These are phyloP conservation scores for Trametes sanguinea DNA, from an alignment of 768 basidiomycete genomes.

Conservation along the genomic window DNA sequence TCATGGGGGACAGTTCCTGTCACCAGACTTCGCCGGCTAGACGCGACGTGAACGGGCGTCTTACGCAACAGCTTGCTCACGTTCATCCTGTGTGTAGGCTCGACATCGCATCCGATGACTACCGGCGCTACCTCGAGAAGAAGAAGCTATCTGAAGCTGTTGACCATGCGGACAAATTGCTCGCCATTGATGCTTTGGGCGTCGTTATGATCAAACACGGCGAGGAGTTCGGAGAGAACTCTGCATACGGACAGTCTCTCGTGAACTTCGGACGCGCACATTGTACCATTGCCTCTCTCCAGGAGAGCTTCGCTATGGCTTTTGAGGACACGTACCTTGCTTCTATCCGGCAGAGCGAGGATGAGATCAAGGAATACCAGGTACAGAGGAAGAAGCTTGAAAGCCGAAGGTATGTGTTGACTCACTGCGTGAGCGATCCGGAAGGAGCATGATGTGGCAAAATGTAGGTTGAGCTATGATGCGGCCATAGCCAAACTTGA, in stretches of 20 bases:
- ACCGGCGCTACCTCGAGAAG: constrained; percentile 71
- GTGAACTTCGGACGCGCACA: constrained; percentile 79
- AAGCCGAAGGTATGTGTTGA: constrained; percentile 62
- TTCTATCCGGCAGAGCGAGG: constrained; percentile 63
- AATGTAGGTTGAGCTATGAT: constrained; percentile 64
- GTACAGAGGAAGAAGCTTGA: constrained; percentile 82
- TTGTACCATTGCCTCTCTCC: constrained; percentile 81
- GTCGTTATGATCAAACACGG: constrained; percentile 87
- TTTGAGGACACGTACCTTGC: constrained; percentile 74
- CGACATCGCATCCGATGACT: constrained; percentile 68
- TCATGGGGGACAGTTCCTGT: too few relatives aligned
- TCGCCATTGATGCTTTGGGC: constrained; percentile 78
- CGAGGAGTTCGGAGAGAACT: constrained; percentile 77
- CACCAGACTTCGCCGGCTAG: too few relatives aligned
- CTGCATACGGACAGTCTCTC: constrained; percentile 70
- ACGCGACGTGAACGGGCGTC: too few relatives aligned
- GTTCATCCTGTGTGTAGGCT: too few relatives aligned
- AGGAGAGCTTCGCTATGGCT: constrained; percentile 76
- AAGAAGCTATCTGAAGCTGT: constrained; percentile 68
- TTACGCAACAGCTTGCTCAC: too few relatives aligned
- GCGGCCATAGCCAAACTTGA: constrained; percentile 71
- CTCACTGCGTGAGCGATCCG: not conserved
- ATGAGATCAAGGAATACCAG: constrained; percentile 85
- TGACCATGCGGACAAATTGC: constrained; percentile 67
- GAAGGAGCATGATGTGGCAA: not conserved